Percentiles rank a stretch among this genome's conserved stretches.
Conservation (phyloP, 2,329 filamentous ascomycete species). For the Alternaria solani region DNA sequence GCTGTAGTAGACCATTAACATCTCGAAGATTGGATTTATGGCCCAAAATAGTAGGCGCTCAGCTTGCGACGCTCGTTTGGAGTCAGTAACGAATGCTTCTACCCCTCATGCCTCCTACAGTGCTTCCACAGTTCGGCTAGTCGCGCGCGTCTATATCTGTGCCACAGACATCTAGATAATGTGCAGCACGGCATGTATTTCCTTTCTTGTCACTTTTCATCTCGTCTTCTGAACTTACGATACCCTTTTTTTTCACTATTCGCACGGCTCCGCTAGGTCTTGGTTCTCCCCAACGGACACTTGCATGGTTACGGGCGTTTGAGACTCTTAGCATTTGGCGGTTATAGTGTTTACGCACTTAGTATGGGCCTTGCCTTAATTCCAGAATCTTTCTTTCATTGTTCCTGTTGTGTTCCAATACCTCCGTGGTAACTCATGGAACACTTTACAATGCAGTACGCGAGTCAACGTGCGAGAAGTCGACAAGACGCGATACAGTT, state of each 20-base stretch:
- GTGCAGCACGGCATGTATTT: background rate
- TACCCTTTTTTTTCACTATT: slow-evolving; percentile 19
- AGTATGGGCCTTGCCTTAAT: background rate
- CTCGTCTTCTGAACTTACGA: slow-evolving; percentile 13
- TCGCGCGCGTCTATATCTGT: slow-evolving; percentile 10
- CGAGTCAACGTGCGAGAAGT: background rate
- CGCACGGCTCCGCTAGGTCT: background rate
- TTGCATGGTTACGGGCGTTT: slow-evolving; percentile 8
- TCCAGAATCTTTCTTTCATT: background rate
- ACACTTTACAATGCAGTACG: background rate
- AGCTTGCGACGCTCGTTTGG: slow-evolving; percentile 19
- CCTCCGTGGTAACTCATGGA: background rate
- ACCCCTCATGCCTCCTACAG: slow-evolving; percentile 4
- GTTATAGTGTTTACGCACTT: background rate
- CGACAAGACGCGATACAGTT: background rate
- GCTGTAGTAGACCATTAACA: slow-evolving; percentile 9
- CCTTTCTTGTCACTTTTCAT: slow-evolving; percentile 4
- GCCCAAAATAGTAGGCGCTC: slow-evolving; percentile 34
- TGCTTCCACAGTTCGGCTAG: slow-evolving; percentile 1
- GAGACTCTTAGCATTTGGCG: background rate
- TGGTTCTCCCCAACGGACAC: background rate
- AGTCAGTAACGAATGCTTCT: slow-evolving; percentile 13
- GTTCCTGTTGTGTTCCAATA: background rate
- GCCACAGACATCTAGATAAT: background rate
- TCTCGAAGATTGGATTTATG: slow-evolving; percentile 56